Base-by-base conservation (phyloP, 805 yeast genomes). In the Yamadazyma laniorum region DNA sequence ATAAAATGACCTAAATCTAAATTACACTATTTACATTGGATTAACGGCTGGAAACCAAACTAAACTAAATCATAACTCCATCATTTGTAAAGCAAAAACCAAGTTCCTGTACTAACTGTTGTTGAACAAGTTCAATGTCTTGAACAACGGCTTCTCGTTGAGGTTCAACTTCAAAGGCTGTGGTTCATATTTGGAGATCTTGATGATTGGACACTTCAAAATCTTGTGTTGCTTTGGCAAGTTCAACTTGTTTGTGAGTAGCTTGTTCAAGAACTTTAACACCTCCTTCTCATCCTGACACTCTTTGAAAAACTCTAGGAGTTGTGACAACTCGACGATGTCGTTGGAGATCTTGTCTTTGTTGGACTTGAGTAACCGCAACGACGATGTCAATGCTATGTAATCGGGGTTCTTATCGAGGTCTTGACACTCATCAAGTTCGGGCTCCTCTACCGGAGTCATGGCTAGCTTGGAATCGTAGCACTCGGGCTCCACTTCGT, bases 151-250 rank as follows among this genome's bases (percentile, higher is more conserved):
- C 23, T 42, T 46, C 28, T 37, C 38, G 16, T 26, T 13, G 26
- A 28, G 12, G 19, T 25, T 25, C 15, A 23, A 15, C 14, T 25
- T 18, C 34, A 39, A 28, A 30, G 35, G 29, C 29, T 39, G 8
- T n/a, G 30, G 13, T 21, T 41, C 31, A 37, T 26, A 49, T 36
- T 56, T 59, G n/a, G 56, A 39, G 70, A 71, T 65, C 37, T 65
- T 58, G 5, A 68, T 50, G 13, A 45, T 32, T 3, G 74, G 73
- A 18, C 64, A 58, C 30, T 53, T 56, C 17, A 63, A 44, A 16
- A 64, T 54, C 39, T 51, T 53, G 32, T 53, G 52, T 36, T 60
- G 71, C 27, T 52, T 51, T 4, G 74, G 72, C 47, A 67, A 58
- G 29, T 51, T 42, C 25, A 61, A 37, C 32, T 63, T 56, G 41